Conservation (phyloP, 305 asterid species). For the Fraxinus dipetala region DNA sequence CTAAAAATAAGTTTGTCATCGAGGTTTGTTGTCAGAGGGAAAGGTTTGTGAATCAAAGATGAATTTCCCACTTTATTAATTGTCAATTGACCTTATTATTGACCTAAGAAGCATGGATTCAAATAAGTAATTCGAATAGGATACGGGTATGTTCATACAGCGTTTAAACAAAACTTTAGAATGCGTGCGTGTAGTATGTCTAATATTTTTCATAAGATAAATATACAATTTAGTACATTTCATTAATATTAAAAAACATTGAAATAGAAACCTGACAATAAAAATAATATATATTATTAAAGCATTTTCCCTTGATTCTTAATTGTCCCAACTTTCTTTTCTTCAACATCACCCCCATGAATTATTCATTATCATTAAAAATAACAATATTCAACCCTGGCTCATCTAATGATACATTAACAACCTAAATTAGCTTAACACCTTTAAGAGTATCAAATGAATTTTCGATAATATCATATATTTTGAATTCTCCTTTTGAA, state of each 20-base stretch:
- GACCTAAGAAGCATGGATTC: not conserved
- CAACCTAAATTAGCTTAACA: not conserved
- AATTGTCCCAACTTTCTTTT: not conserved
- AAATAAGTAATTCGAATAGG: not conserved
- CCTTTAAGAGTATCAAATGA: not conserved
- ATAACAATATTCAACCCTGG: not conserved
- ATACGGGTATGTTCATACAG: not conserved
- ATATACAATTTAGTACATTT: not conserved
- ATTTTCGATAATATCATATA: not conserved
- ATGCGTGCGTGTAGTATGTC: not conserved
- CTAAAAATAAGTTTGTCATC: slow-evolving; percentile 2
- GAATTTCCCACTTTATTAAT: not conserved
- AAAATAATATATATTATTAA: no score
- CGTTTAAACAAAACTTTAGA: not conserved
- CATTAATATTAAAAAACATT: not conserved
- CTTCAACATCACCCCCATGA: not conserved
- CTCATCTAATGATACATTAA: not conserved
- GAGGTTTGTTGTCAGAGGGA: not conserved
- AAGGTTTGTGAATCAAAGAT: not conserved
- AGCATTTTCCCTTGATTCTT: not conserved
- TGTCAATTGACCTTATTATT: not conserved
- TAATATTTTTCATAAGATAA: not conserved
- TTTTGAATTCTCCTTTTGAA: not conserved
- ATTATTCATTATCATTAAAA: not conserved
- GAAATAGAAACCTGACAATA: not conserved